Conservation (phyloP, 2,329 filamentous ascomycete genomes). For the Talaromyces marneffei region DNA sequence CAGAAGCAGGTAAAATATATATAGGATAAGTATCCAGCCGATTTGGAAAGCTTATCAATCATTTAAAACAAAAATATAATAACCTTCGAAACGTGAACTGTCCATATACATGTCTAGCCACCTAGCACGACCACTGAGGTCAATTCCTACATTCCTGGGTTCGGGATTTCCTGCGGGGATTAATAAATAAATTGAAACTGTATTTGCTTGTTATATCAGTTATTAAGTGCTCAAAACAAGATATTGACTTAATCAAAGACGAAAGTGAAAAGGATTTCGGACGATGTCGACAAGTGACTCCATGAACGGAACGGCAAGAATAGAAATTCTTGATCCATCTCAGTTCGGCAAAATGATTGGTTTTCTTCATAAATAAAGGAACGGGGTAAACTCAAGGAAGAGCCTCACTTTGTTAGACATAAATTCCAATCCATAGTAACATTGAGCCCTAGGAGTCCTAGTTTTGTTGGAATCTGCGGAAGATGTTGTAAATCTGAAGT, state of each 20-base stretch:
- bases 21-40: not conserved
- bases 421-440: not conserved
- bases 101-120: not conserved
- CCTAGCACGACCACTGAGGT: not conserved
- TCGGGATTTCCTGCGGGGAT: not conserved
- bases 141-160: not conserved
- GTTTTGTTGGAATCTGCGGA: not conserved
- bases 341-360: constrained; percentile 6
- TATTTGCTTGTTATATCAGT: not conserved
- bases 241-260: not conserved
- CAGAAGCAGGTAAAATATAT: not conserved
- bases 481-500: too few relatives aligned
- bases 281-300: constrained; percentile 10
- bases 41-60: not conserved
- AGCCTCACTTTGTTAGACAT: not conserved
- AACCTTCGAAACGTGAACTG: not conserved
- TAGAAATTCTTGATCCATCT: not conserved
- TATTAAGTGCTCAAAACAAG: not conserved
- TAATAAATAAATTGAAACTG: not conserved
- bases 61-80: not conserved
- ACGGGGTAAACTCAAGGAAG: not conserved
- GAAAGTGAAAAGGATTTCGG: not conserved
- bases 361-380: constrained; percentile 1
- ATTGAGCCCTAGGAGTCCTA: not conserved
- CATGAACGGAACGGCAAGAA: constrained; percentile 2